These are phyloP conservation scores for Acorus calamus DNA, from an alignment of 106 monocot genomes.

Conservation along the genomic window DNA sequence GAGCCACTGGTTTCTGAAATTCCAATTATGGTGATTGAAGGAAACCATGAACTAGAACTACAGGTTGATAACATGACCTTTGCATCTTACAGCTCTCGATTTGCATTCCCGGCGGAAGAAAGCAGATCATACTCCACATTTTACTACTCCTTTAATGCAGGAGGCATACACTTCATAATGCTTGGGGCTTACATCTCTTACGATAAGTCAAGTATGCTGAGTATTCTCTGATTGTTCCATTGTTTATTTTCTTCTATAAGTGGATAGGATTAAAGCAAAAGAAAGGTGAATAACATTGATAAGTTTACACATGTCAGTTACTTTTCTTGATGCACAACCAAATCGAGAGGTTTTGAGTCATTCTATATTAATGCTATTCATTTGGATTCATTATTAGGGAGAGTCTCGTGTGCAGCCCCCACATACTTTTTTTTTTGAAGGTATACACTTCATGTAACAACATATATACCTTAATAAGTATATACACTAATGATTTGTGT, in stretches of 20 bases:
- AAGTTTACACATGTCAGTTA: no score
- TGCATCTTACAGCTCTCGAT: conserved; percentile 68
- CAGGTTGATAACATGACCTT: conserved; percentile 58
- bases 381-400: neutral
- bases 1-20: conserved; percentile 55
- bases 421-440: no score
- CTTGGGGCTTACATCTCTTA: conserved; percentile 63
- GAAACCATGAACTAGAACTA: conserved; percentile 83
- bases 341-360: no score
- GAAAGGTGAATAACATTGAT: no score
- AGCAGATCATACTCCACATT: conserved; percentile 61
- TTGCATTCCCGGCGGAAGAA: conserved; percentile 77
- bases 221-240: no score
- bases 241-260: no score
- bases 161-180: conserved; percentile 91
- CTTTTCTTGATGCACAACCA: no score
- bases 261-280: no score
- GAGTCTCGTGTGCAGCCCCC: neutral
- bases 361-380: no score
- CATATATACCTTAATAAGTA: no score
- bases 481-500: no score
- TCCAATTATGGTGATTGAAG: conserved; percentile 83
- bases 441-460: no score
- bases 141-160: conserved; percentile 85
- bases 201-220: conserved; percentile 44